Evolutionary conservation across 495 filamentous ascomycete genomes (phyloP).

Genomic region (Letharia lupina): DNA sequence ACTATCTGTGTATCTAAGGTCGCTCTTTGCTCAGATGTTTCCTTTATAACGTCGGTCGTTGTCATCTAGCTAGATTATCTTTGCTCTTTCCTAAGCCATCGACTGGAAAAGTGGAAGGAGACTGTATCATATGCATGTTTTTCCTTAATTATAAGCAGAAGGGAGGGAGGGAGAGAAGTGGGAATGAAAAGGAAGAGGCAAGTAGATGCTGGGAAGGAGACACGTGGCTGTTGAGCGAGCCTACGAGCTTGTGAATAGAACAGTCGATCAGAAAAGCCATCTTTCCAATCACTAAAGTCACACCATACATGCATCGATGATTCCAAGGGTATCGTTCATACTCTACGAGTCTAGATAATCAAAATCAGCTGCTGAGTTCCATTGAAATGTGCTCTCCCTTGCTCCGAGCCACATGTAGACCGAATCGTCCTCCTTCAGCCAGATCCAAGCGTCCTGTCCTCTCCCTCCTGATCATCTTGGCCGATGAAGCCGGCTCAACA

Average conservation of each 20-base stretch:
- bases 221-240: background rate
- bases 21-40: conserved; percentile 13
- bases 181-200: background rate
- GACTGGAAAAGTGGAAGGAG: background rate
- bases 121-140: conserved; percentile 7
- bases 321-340: background rate
- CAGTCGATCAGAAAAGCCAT: background rate
- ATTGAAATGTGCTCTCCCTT: background rate
- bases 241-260: conserved; percentile 7
- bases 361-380: background rate
- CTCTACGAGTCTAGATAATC: background rate
- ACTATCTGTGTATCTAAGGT: conserved; percentile 9
- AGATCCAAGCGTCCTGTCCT: background rate
- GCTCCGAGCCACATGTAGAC: background rate
- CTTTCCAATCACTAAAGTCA: conserved; percentile 1
- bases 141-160: background rate
- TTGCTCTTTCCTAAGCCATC: background rate
- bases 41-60: conserved; percentile 1
- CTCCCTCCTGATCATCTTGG: background rate
- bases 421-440: background rate
- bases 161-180: background rate
- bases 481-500: background rate
- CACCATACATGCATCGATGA: background rate
- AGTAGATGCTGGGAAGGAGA: conserved; percentile 2
- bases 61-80: background rate